Base-by-base conservation (phyloP, 2,329 filamentous ascomycete species). In the Tolypocladium sp. region DNA sequence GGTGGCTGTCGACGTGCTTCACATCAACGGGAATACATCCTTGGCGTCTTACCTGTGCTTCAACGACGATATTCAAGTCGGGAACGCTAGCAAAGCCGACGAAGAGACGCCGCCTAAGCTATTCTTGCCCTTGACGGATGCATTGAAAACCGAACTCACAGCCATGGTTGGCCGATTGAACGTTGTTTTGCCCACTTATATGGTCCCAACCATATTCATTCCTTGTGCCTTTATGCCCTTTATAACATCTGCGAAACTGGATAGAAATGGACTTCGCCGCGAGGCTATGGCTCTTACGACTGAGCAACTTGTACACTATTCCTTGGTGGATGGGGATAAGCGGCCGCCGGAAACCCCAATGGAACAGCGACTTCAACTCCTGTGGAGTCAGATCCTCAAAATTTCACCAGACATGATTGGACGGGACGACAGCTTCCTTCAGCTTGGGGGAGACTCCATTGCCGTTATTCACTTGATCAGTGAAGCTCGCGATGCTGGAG, bases 401-500 rank as follows among this genome's bases (percentile, higher is more conserved):
- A 33, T 33, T 8, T 33, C 30, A 33, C 30, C 30, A 33, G 30
- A 33, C 30, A 7, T 33, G 30, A 33, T 33, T 33, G 30, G 30
- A 33, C 30, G 57, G 0, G 56, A 66, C 38, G 58, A 61, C 22
- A 61, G 57, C 52, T 67, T 67, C 54, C 27, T 67, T 15, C 40
- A 57, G 9, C 57, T 67, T 40, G 65, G 65, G 15, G 65, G 65
- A 3, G 64, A 67, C 44, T 67, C 65, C 5, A 63, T 67, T 13
- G 60, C 59, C 2, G 64, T 64, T 15, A 66, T 67, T 49, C 57
- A 63, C 6, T 57, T 66, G 9, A 58, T 62, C 17, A 41, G 15
- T 20, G 41, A 20, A 20, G 41, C 41, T 4, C 51, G 60, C 54
- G 30, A 54, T 33, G 30, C 30, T 9, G 30, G 30, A 8, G 30